Evolutionary conservation across 805 yeast species (phyloP), one percentile per base, ranked within the genome.

Genomic region (Teunomyces gatunensis): DNA sequence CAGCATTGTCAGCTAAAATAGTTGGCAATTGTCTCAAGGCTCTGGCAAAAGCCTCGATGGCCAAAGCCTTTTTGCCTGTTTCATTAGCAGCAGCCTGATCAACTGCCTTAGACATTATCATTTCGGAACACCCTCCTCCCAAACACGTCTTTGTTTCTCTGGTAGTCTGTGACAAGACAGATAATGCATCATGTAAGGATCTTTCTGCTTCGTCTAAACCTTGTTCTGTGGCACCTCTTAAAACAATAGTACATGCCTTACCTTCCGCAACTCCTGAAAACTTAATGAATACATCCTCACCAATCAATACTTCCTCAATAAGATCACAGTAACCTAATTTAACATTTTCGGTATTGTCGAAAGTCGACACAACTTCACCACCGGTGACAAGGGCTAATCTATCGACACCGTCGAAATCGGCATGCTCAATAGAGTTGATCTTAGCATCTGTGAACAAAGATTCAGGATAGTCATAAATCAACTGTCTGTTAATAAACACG

Each of bases 391-490:
- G 75, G 2, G 99, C 96, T 56, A 94, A 79, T 65, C 98, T 84
- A 74, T 94, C 99, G 47, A 94, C 89, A 61, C 98, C 99, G 61
- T 89, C 98, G 59, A 94, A 94, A 68, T 94, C 99, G 12, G 99
- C 98, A 64, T 94, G 99, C 69, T 94, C 99, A 54, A 94, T 89
- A 18, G 97, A 84, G 68, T 89, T 91, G 59, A 94, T 87, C 46
- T 84, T 82, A 37, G 89, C 70, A 57, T 92, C 99, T 5, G 96
- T 79, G 61, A 94, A 88, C 56, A 94, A 77, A 69, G 89, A 97
- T 71, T 94, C 99, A 21, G 99, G 99, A 80, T 92, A 94, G 73
- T 94, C 97, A 71, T 94, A 94, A 62, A 94, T 94, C 62, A 94
- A 80, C 72, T 94, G 99, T 64, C 99, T 84, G 74, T 94, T 94